Percentiles rank a stretch among this genome's conserved stretches.
Evolutionary conservation across 2,329 filamentous ascomycete species (phyloP).

Genomic region (Penicillium capsulatum): DNA sequence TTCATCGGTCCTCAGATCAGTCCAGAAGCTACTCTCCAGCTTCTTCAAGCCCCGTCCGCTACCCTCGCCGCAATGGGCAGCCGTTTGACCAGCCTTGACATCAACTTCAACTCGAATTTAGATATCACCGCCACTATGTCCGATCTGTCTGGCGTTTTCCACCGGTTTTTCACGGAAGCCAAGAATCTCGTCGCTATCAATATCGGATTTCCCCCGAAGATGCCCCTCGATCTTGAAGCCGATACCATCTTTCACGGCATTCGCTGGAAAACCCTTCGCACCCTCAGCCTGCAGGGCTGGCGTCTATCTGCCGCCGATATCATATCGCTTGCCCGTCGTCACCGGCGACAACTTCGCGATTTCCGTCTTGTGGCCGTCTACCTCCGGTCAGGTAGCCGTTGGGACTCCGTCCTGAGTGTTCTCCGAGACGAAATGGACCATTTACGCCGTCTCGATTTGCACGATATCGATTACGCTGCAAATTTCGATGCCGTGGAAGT

Average conservation of each 20-base stretch:
- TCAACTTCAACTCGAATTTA: slow-evolving; percentile 58
- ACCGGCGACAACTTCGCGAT: slow-evolving; percentile 55
- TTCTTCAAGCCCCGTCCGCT: slow-evolving; percentile 46
- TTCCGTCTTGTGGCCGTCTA: slow-evolving; percentile 59
- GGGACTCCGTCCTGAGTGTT: slow-evolving; percentile 57
- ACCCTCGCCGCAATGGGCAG: slow-evolving; percentile 51
- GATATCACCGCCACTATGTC: slow-evolving; percentile 57
- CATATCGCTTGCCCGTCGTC: slow-evolving; percentile 53
- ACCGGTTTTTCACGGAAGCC: slow-evolving; percentile 55
- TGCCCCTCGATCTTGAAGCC: slow-evolving; percentile 54
- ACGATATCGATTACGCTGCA: slow-evolving; percentile 56
- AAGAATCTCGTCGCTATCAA: slow-evolving; percentile 60
- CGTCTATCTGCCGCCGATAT: slow-evolving; percentile 58
- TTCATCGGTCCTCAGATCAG: slow-evolving; percentile 62
- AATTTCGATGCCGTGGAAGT: slow-evolving; percentile 47
- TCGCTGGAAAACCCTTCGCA: slow-evolving; percentile 57
- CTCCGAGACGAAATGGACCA: slow-evolving; percentile 55
- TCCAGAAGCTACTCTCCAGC: slow-evolving; percentile 53
- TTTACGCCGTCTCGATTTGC: slow-evolving; percentile 60
- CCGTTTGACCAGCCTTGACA: slow-evolving; percentile 58
- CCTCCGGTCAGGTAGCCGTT: slow-evolving; percentile 56
- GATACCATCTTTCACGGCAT: slow-evolving; percentile 61
- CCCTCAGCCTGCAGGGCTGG: slow-evolving; percentile 64
- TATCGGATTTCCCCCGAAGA: slow-evolving; percentile 58
- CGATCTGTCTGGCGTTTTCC: slow-evolving; percentile 56